phyloP scores from a whole-genome alignment of 2,329 filamentous ascomycete species.

The Didymella glomerata region DNA sequence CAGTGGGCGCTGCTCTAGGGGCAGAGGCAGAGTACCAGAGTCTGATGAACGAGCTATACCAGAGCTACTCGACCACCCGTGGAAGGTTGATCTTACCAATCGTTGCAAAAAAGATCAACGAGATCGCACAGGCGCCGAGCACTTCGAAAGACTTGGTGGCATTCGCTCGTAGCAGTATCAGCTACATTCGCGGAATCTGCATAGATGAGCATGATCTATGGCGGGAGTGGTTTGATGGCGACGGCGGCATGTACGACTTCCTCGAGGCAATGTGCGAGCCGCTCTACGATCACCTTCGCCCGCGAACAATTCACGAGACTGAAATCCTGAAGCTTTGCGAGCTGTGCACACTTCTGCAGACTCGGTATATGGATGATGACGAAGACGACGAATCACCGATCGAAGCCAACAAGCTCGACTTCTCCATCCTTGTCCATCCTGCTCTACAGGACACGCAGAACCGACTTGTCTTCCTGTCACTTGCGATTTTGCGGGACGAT shows the following conservation, averaged over 20 bases:
- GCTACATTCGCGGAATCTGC: constrained; percentile 71
- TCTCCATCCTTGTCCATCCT: constrained; percentile 68
- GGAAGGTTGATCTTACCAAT: constrained; percentile 68
- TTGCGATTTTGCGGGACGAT: constrained; percentile 69
- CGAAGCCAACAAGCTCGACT: constrained; percentile 67
- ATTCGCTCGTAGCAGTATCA: constrained; percentile 70
- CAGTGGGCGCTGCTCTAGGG: constrained; percentile 66
- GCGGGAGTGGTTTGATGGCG: constrained; percentile 71
- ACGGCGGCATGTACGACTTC: constrained; percentile 70
- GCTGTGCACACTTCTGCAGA: constrained; percentile 71
- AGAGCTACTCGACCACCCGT: constrained; percentile 68
- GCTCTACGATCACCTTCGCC: constrained; percentile 71
- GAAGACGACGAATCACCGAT: constrained; percentile 56
- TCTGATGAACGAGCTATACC: constrained; percentile 70
- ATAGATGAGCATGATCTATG: constrained; percentile 73
- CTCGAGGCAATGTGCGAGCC: constrained; percentile 73
- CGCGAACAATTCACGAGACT: constrained; percentile 71
- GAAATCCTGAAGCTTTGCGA: constrained; percentile 73
- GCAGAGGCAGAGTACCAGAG: constrained; percentile 71
- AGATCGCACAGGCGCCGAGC: constrained; percentile 65
- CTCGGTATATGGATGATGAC: constrained; percentile 68
- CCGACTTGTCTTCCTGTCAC: constrained; percentile 70
- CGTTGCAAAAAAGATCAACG: constrained; percentile 67
- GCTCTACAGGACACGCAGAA: constrained; percentile 74
- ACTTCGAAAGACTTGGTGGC: constrained; percentile 70